These are phyloP conservation scores for Biancaea sappan DNA, from an alignment of 306 rosid species.

Conservation along the genomic window DNA sequence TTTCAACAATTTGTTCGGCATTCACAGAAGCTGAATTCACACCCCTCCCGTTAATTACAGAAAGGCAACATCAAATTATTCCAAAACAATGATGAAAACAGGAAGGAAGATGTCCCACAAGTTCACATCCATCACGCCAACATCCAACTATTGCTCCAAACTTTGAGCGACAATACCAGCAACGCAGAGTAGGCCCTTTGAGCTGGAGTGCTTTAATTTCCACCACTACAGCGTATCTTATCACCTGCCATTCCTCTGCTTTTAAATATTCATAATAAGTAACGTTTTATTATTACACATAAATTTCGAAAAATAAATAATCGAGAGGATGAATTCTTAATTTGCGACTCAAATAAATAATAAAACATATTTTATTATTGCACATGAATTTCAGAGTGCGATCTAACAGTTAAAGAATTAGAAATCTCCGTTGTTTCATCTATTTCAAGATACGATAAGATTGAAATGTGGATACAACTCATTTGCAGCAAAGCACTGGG, in stretches of 20 bases:
- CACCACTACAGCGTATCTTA: neutral
- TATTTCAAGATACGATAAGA: too few relatives aligned
- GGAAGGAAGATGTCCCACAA: neutral
- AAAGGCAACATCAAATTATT: neutral
- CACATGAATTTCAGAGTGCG: too few relatives aligned
- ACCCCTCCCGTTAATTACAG: neutral
- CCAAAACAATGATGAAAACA: neutral
- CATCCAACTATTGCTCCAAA: neutral
- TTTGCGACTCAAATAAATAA: too few relatives aligned
- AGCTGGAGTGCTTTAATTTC: constrained; percentile 44
- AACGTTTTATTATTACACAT: too few relatives aligned
- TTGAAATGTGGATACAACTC: constrained; percentile 20
- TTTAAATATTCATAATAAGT: too few relatives aligned
- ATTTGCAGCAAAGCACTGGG: constrained; percentile 30
- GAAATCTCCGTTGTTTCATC: too few relatives aligned
- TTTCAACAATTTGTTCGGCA: neutral
- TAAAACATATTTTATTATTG: too few relatives aligned
- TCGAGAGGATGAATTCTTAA: too few relatives aligned
- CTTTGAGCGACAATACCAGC: neutral
- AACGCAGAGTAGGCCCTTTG: constrained; percentile 42
- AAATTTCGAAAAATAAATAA: too few relatives aligned
- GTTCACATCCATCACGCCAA: neutral
- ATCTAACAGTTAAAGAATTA: too few relatives aligned
- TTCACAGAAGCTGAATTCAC: too few relatives aligned
- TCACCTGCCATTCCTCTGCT: too few relatives aligned